Conservation (phyloP, 1,139 yeast species). For the Eremothecium sinecaudum region DNA sequence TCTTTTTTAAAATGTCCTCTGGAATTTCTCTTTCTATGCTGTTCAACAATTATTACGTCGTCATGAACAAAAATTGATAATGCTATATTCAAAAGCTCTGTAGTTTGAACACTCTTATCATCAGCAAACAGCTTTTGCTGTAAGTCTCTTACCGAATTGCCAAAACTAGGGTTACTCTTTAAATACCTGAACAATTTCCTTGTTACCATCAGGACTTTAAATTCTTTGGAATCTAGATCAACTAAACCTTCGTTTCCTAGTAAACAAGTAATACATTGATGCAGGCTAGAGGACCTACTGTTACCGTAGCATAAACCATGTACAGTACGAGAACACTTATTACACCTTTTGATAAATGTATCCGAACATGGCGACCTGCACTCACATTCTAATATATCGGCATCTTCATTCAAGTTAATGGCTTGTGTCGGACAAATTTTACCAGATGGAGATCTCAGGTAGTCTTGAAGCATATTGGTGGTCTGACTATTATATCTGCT, state of each 20-base stretch:
- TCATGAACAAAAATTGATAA: slow-evolving; percentile 22
- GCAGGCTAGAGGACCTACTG: slow-evolving; percentile 7
- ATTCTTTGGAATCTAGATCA: slow-evolving; percentile 14
- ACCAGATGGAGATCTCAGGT: slow-evolving; percentile 23
- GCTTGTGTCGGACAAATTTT: slow-evolving; percentile 29
- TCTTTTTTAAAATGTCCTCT: slow-evolving; percentile 10
- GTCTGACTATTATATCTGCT: slow-evolving; percentile 27
- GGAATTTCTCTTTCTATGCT: slow-evolving; percentile 10
- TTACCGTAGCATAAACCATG: slow-evolving; percentile 31
- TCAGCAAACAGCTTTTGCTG: slow-evolving; percentile 14
- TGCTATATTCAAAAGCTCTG: slow-evolving; percentile 14
- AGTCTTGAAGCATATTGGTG: slow-evolving; percentile 25
- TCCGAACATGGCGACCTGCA: slow-evolving; percentile 22
- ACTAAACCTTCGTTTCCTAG: slow-evolving; percentile 15
- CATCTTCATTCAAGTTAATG: not conserved
- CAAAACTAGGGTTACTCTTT: slow-evolving; percentile 18
- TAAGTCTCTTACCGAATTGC: slow-evolving; percentile 14
- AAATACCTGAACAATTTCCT: slow-evolving; percentile 26
- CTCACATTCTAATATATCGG: slow-evolving; percentile 22
- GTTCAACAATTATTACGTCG: slow-evolving; percentile 15
- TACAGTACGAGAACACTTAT: slow-evolving; percentile 21
- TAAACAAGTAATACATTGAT: slow-evolving; percentile 27
- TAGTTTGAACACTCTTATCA: slow-evolving; percentile 10
- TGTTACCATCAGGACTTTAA: slow-evolving; percentile 23
- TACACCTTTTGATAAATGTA: slow-evolving; percentile 18